These are phyloP conservation scores for Jacaranda mimosifolia DNA, from an alignment of 257 asterid species.

Conservation along the genomic window DNA sequence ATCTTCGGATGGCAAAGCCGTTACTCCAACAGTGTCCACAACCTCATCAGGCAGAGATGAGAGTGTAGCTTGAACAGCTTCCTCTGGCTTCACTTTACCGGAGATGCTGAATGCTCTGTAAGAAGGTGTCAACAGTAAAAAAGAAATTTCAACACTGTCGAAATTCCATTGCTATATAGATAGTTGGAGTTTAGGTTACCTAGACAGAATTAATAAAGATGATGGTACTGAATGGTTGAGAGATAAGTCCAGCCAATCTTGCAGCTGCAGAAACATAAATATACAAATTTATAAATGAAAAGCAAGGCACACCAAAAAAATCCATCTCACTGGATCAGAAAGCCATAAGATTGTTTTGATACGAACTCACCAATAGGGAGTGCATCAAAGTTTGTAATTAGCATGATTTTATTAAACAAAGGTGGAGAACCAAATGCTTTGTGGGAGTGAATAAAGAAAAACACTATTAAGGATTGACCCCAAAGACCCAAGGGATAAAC, in stretches of 20 bases:
- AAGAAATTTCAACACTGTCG: constrained; percentile 14
- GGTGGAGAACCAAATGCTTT: constrained; percentile 19
- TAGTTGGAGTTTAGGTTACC: constrained; percentile 52
- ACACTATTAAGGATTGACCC: constrained; percentile 13
- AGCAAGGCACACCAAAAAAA: constrained; percentile 7
- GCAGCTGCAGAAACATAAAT: constrained; percentile 66
- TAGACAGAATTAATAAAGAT: constrained; percentile 84
- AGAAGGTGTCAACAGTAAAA: constrained; percentile 28
- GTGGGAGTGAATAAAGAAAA: constrained; percentile 21
- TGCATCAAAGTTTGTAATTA: constrained; percentile 2
- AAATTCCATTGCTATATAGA: constrained; percentile 36
- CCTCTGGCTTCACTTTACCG: constrained; percentile 92
- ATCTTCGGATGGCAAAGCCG: constrained; percentile 95
- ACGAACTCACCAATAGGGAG: constrained; percentile 28
- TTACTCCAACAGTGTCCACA: constrained; percentile 91
- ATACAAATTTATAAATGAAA: constrained; percentile 14
- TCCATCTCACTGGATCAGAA: constrained; percentile 29
- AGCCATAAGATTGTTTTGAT: constrained; percentile 4
- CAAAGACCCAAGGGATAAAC: constrained; percentile 3
- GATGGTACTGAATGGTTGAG: constrained; percentile 95
- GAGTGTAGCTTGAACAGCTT: constrained; percentile 91
- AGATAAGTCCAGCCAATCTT: constrained; percentile 97
- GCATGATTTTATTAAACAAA: constrained; percentile 3
- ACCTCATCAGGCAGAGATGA: constrained; percentile 99
- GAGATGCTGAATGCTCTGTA: constrained; percentile 90